Conservation (phyloP, 495 filamentous ascomycete genomes). For the Aspergillus hancockii region DNA sequence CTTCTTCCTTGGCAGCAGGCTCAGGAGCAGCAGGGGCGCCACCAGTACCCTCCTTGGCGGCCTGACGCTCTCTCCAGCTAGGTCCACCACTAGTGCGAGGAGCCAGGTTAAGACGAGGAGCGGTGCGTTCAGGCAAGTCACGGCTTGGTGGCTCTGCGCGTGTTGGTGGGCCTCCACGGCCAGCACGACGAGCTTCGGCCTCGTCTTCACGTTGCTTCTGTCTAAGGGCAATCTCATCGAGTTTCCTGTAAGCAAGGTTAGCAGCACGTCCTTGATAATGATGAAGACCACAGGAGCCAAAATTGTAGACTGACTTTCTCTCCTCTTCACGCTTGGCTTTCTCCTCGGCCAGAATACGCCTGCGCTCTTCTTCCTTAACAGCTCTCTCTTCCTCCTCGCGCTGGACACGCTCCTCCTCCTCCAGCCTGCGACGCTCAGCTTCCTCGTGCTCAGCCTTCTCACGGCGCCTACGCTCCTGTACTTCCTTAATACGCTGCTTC, state of each 20-base stretch:
- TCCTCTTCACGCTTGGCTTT: slow-evolving; percentile 85
- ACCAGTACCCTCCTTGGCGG: slow-evolving; percentile 58
- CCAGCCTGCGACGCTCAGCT: slow-evolving; percentile 66
- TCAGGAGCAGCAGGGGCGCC: slow-evolving; percentile 28
- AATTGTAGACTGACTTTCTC: slow-evolving; percentile 57
- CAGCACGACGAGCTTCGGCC: slow-evolving; percentile 57
- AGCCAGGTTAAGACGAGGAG: slow-evolving; percentile 69
- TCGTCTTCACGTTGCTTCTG: slow-evolving; percentile 72
- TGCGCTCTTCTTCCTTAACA: slow-evolving; percentile 70
- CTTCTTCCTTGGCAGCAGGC: slow-evolving; percentile 35
- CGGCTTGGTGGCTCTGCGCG: slow-evolving; percentile 12
- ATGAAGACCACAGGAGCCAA: slow-evolving; percentile 1
- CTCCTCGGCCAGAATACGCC: slow-evolving; percentile 61
- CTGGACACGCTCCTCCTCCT: slow-evolving; percentile 80
- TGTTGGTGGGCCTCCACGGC: slow-evolving; percentile 10
- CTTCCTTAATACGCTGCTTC: slow-evolving; percentile 80
- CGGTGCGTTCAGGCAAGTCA: slow-evolving; percentile 46
- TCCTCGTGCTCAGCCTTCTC: slow-evolving; percentile 84
- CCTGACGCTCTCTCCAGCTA: slow-evolving; percentile 85
- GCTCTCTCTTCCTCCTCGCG: slow-evolving; percentile 82
- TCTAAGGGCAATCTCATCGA: slow-evolving; percentile 63
- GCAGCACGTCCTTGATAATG: slow-evolving; percentile 6
- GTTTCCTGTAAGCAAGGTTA: slow-evolving; percentile 48
- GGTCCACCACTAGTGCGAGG: slow-evolving; percentile 56
- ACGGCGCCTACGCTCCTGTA: slow-evolving; percentile 66